These are phyloP conservation scores for Nicotiana tomentosiformis DNA, from an alignment of 257 asterid genomes.

Conservation along the genomic window DNA sequence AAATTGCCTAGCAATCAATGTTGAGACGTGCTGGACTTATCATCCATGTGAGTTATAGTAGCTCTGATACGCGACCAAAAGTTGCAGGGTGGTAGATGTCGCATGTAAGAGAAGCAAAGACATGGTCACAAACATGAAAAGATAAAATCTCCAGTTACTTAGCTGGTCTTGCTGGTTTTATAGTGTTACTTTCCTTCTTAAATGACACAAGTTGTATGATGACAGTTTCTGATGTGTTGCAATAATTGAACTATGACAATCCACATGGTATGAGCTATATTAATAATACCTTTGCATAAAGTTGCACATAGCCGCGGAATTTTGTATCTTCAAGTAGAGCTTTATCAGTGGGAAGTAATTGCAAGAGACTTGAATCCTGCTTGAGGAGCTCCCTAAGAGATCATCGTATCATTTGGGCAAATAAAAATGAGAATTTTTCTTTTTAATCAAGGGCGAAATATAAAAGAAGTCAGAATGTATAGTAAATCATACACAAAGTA, in stretches of 20 bases:
- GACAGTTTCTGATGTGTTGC: neutral
- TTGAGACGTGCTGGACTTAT: neutral
- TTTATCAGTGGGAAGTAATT: conserved; percentile 56
- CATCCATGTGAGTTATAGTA: too few relatives aligned
- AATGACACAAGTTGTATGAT: neutral
- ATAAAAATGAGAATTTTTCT: conserved; percentile 8
- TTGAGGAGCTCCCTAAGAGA: conserved; percentile 47
- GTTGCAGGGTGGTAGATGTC: neutral
- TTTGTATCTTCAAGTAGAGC: conserved; percentile 53
- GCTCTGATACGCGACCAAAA: neutral
- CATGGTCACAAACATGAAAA: too few relatives aligned
- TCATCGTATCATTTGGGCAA: neutral
- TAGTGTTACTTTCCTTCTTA: neutral
- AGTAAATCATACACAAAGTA: conserved; percentile 52
- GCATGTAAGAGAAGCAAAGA: too few relatives aligned
- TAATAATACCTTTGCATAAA: conserved; percentile 49
- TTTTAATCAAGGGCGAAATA: neutral
- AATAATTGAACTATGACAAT: neutral
- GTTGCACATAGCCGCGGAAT: conserved; percentile 35
- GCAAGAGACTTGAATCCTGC: conserved; percentile 51
- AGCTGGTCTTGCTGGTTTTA: neutral
- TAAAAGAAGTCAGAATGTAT: neutral
- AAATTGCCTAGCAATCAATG: neutral
- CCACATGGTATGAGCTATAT: neutral
- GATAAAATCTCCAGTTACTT: too few relatives aligned